Evolutionary conservation across 768 basidiomycete genomes (phyloP).

Genomic region (Xanthoconium purpureum): DNA sequence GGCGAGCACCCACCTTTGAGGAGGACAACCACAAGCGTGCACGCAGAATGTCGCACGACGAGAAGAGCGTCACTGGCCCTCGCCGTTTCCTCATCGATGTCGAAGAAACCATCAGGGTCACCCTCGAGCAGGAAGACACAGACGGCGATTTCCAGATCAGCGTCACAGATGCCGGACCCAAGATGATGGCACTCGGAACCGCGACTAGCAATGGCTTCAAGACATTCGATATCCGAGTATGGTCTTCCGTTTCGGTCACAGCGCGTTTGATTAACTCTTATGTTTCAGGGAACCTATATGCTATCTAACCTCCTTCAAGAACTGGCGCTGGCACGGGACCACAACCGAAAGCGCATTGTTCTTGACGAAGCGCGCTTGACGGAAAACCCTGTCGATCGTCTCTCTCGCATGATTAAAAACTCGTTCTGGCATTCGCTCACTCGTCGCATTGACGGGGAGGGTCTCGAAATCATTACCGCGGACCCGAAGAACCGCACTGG

Average conservation of each 20-base stretch:
- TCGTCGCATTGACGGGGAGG: slow-evolving; percentile 94
- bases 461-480: slow-evolving; percentile 94
- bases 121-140: slow-evolving; percentile 97
- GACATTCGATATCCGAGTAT: slow-evolving; percentile 89
- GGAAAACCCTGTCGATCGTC: slow-evolving; percentile 95
- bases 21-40: slow-evolving; percentile 72
- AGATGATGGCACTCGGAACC: slow-evolving; percentile 93
- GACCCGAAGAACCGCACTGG: slow-evolving; percentile 97
- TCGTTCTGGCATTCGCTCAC: slow-evolving; percentile 99
- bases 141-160: slow-evolving; percentile 97
- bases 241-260: slow-evolving; percentile 19
- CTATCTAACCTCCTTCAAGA: slow-evolving; percentile 98
- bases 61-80: slow-evolving; percentile 75
- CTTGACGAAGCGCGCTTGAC: slow-evolving; percentile 98
- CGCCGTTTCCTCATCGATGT: slow-evolving; percentile 95
- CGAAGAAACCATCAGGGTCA: slow-evolving; percentile 94
- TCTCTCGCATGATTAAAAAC: slow-evolving; percentile 95
- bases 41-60: slow-evolving; percentile 89
- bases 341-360: slow-evolving; percentile 92
- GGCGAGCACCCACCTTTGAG: slow-evolving; percentile 67
- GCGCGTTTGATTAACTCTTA: slow-evolving; percentile 5
- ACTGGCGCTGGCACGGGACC: slow-evolving; percentile 92
- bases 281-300: slow-evolving; percentile 92
- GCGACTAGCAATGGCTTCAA: slow-evolving; percentile 98
- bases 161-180: slow-evolving; percentile 93